A percentile compares a stretch with the other conserved stretches of the same genome.
phyloP scores from a whole-genome alignment of 139 green algal species.

The Asterochloris sp. region DNA sequence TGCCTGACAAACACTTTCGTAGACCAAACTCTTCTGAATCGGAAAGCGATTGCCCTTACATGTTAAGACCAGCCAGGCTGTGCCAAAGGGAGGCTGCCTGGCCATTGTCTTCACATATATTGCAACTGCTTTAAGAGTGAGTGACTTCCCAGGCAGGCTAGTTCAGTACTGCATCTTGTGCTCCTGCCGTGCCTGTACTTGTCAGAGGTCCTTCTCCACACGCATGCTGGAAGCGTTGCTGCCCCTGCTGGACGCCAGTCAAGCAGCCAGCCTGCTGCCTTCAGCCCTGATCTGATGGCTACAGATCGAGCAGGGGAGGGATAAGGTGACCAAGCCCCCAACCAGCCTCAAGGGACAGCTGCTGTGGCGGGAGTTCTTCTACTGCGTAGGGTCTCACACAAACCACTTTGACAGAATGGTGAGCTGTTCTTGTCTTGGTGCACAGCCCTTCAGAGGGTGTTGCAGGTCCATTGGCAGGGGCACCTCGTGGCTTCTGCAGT shows the following conservation, averaged over 20 bases:
- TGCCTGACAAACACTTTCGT: too few relatives aligned
- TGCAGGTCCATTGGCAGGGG: too few relatives aligned
- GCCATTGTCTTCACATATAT: too few relatives aligned
- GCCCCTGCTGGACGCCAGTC: neutral
- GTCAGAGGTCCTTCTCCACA: neutral
- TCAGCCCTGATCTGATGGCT: neutral
- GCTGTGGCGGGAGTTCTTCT: slow-evolving; percentile 76
- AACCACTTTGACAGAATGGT: slow-evolving; percentile 83
- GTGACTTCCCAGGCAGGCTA: neutral
- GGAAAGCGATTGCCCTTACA: too few relatives aligned
- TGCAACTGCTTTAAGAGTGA: neutral
- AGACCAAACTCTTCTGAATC: too few relatives aligned
- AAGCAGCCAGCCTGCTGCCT: neutral
- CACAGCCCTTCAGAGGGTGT: too few relatives aligned
- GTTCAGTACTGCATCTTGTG: neutral
- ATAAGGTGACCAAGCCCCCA: slow-evolving; percentile 73
- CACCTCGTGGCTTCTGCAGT: too few relatives aligned
- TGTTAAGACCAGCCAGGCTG: too few relatives aligned
- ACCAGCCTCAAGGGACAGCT: slow-evolving; percentile 80
- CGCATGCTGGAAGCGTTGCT: neutral
- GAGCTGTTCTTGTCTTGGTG: too few relatives aligned
- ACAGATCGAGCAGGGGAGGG: slow-evolving; percentile 35
- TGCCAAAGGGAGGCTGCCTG: too few relatives aligned
- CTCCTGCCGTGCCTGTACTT: neutral
- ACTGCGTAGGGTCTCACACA: slow-evolving; percentile 46